phyloP scores from a whole-genome alignment of 441 rosid genomes.

The Bruguiera hainesii region DNA sequence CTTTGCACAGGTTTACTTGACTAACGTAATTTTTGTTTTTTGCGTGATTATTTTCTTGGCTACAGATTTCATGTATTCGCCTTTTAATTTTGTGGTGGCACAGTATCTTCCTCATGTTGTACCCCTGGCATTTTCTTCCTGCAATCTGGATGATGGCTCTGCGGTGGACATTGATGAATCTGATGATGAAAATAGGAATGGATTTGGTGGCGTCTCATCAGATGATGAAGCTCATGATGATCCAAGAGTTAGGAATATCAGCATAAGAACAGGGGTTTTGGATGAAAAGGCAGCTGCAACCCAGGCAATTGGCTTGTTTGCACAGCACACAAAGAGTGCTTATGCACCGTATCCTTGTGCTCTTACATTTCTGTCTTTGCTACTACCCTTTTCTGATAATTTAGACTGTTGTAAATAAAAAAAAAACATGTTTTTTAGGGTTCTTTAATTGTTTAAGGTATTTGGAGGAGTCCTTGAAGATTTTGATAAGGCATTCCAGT shows the following conservation, averaged over 20 bases:
- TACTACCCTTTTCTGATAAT: constrained; percentile 2
- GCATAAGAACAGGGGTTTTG: constrained; percentile 93
- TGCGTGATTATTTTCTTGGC: constrained; percentile 11
- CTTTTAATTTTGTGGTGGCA: constrained; percentile 22
- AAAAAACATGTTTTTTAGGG: not conserved
- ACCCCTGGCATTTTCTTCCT: constrained; percentile 85
- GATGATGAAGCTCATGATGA: constrained; percentile 99
- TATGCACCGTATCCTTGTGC: constrained; percentile 82
- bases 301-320: constrained; percentile 97
- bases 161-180: constrained; percentile 91
- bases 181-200: constrained; percentile 80
- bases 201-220: constrained; percentile 93
- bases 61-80: constrained; percentile 7
- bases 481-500: constrained; percentile 76
- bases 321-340: constrained; percentile 75
- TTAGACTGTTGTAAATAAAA: not conserved
- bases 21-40: constrained; percentile 12
- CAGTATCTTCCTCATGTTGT: constrained; percentile 96
- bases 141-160: constrained; percentile 99
- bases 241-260: constrained; percentile 91
- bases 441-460: constrained; percentile 69
- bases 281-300: constrained; percentile 99
- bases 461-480: constrained; percentile 84
- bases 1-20: constrained; percentile 65
- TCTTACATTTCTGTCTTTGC: not conserved